These are phyloP conservation scores for Solanum etuberosum DNA, from an alignment of 257 asterid genomes.

Conservation along the genomic window DNA sequence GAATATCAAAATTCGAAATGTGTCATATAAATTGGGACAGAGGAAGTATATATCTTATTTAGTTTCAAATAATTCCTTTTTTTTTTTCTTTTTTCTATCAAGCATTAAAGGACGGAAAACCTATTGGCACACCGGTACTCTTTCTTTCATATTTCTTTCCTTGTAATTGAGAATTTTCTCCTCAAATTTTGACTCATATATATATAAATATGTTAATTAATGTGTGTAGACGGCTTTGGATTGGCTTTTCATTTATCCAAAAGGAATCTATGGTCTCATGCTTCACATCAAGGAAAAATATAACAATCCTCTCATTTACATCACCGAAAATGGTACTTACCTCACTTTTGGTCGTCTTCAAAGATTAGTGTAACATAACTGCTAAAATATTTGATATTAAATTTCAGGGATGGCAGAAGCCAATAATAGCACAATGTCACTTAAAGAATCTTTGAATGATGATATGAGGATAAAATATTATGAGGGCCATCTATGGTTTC, in stretches of 20 bases:
- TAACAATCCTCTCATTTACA: slow-evolving; percentile 15
- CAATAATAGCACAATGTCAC: slow-evolving; percentile 4
- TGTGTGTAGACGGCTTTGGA: slow-evolving; percentile 8
- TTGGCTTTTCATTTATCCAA: slow-evolving; percentile 21
- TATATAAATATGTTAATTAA: neutral
- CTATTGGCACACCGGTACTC: slow-evolving; percentile 8
- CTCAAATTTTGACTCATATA: neutral
- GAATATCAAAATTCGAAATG: neutral
- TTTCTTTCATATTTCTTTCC: neutral
- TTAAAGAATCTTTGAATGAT: slow-evolving; percentile 12
- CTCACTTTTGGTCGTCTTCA: neutral
- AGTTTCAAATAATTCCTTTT: neutral
- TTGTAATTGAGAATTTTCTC: neutral
- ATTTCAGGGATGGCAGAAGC: slow-evolving; percentile 12
- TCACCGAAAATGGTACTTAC: slow-evolving; percentile 17
- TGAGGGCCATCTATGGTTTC: slow-evolving; percentile 14
- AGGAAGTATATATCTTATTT: neutral
- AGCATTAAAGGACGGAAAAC: slow-evolving; percentile 12
- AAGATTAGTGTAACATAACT: neutral
- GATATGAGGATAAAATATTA: slow-evolving; percentile 6
- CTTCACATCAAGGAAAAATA: slow-evolving; percentile 13
- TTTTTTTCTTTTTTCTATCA: neutral
- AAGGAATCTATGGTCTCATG: slow-evolving; percentile 17
- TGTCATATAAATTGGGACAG: neutral
- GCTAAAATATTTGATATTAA: neutral